Percentiles rank a stretch among this genome's conserved stretches.
phyloP scores from a whole-genome alignment of 2,329 filamentous ascomycete genomes.

The Chaetomiaceae sp. region DNA sequence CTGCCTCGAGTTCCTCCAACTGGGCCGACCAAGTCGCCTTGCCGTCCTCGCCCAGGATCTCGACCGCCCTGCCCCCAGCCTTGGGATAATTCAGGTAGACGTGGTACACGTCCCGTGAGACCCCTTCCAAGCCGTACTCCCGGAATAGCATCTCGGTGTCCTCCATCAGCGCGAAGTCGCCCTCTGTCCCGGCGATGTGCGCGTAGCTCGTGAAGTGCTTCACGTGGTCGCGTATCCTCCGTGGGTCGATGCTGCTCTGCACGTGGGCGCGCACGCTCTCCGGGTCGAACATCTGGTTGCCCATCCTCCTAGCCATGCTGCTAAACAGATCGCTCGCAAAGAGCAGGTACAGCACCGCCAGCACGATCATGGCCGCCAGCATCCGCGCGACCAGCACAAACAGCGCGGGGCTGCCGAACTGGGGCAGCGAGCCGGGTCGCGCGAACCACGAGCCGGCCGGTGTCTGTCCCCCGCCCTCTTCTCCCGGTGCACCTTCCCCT shows the following conservation, averaged over 20 bases:
- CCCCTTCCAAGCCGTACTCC: slow-evolving; percentile 65
- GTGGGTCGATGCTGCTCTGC: slow-evolving; percentile 64
- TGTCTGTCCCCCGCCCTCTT: not conserved
- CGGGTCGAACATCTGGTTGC: slow-evolving; percentile 70
- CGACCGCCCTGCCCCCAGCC: slow-evolving; percentile 67
- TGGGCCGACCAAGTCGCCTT: slow-evolving; percentile 66
- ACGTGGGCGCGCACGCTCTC: slow-evolving; percentile 74
- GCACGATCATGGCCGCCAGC: slow-evolving; percentile 67
- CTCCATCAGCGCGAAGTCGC: slow-evolving; percentile 77
- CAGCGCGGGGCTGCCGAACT: slow-evolving; percentile 33
- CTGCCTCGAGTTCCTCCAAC: slow-evolving; percentile 73
- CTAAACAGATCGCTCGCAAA: slow-evolving; percentile 82
- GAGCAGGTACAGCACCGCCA: slow-evolving; percentile 73
- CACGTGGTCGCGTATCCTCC: slow-evolving; percentile 65
- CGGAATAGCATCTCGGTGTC: slow-evolving; percentile 76
- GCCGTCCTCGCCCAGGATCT: slow-evolving; percentile 66
- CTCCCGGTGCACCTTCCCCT: slow-evolving; percentile 22
- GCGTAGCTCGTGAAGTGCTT: slow-evolving; percentile 75
- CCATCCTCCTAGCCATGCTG: slow-evolving; percentile 54
- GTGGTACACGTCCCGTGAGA: slow-evolving; percentile 70
- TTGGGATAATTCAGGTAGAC: slow-evolving; percentile 92
- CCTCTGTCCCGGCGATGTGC: slow-evolving; percentile 90
- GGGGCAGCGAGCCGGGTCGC: slow-evolving; percentile 27
- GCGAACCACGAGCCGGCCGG: not conserved
- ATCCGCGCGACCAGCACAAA: slow-evolving; percentile 63